Evolutionary conservation across 1,284 basidiomycete species (phyloP), one percentile per base, ranked within the genome.

Genomic region (Ganoderma resinaceum): DNA sequence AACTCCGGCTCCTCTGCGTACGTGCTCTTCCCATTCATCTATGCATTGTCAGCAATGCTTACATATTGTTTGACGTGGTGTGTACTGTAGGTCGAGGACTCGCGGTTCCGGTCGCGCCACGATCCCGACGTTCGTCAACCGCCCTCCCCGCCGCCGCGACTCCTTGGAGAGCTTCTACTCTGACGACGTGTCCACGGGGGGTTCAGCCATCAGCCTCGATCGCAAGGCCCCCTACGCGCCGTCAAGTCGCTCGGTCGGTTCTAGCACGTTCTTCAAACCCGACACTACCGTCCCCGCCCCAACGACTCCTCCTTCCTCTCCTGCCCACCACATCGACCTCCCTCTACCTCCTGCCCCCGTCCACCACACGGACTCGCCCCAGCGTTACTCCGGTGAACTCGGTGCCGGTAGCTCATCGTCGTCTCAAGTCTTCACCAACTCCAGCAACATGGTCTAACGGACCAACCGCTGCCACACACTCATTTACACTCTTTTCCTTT

Each of bases 111-210:
- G 14, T 29, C 18, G 26, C 16, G 23, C 40, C 11, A 20, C 38
- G 2, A 26, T 42, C 38, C 59, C 59, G 6, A 29, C 38, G 26
- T 61, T 61, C 59, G 38, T 61, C 26, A 40, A 61, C 16, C 38
- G 38, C 59, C 23, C 3, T 18, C 3, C 37, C 23, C 35, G 35
- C 37, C 59, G 59, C 14, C 59, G 59, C 26, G 29, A 7, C 26
- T 61, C 59, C 23, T 12, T 61, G 23, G 59, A 61, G 2, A 61
- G 59, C 38, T 26, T 58, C 33, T 58, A n/a, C 33, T n/a, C 55
- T 9, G 20, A 37, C 31, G 55, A 58, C n/a, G 31, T 9, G 55
- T 58, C 35, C 33, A 37, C 33, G 18, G 14, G 33, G 18, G 11
- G 37, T 5, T 58, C 55, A 8, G 55, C 55, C 29, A 2, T 35